Evolutionary conservation across 306 rosid species (phyloP).

Genomic region (Mimosa pudica): DNA sequence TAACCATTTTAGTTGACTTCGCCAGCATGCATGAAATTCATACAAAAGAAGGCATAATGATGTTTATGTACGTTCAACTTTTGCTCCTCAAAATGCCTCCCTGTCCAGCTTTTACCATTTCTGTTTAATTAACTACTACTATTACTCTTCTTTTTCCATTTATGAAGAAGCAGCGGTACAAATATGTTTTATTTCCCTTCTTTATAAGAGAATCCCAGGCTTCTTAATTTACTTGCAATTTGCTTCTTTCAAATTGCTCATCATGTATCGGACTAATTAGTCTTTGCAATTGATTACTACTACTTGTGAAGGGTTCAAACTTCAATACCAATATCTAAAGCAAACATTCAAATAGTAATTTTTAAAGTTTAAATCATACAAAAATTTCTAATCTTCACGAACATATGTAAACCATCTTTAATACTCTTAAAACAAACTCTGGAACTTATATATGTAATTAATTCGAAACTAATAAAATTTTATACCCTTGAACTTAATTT

Average conservation of each 20-base stretch:
- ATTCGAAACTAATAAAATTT: too few relatives aligned
- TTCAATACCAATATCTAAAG: too few relatives aligned
- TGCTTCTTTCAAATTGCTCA: not conserved
- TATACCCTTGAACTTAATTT: too few relatives aligned
- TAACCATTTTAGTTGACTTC: not conserved
- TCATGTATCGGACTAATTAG: not conserved
- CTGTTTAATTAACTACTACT: not conserved
- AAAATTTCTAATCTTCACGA: too few relatives aligned
- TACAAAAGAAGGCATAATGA: not conserved
- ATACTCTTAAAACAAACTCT: too few relatives aligned
- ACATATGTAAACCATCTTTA: too few relatives aligned
- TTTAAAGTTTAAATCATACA: too few relatives aligned
- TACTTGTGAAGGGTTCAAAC: not conserved
- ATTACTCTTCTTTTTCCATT: not conserved
- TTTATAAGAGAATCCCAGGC: not conserved
- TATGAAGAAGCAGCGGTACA: not conserved
- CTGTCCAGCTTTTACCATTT: not conserved
- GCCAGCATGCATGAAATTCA: not conserved
- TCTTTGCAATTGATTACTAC: not conserved
- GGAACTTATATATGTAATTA: too few relatives aligned
- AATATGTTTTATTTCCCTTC: not conserved
- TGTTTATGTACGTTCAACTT: not conserved
- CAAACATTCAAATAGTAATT: too few relatives aligned
- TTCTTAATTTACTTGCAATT: not conserved
- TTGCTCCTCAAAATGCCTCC: not conserved